These are phyloP conservation scores for Coniosporium uncinatum DNA, from an alignment of 2,329 filamentous ascomycete genomes.

Conservation along the genomic window DNA sequence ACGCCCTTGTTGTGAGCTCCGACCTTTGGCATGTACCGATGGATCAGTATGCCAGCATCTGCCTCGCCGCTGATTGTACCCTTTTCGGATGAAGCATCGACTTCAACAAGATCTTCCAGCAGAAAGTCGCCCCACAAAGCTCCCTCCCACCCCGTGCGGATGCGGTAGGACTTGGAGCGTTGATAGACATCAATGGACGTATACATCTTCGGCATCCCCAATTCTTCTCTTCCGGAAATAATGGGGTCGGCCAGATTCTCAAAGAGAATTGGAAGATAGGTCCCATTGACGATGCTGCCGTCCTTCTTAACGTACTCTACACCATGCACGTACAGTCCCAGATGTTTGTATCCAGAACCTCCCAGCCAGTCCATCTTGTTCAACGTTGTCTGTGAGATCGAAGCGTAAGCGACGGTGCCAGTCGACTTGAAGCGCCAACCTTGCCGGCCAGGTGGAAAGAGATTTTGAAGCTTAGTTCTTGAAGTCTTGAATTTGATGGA, in stretches of 20 bases:
- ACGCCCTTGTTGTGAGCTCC: constrained; percentile 41
- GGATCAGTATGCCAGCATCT: constrained; percentile 41
- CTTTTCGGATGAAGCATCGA: constrained; percentile 2
- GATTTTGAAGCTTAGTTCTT: constrained; percentile 29
- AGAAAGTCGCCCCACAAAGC: constrained; percentile 22
- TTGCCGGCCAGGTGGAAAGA: constrained; percentile 28
- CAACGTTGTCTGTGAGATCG: constrained; percentile 28
- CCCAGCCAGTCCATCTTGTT: constrained; percentile 54
- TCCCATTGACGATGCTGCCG: constrained; percentile 41
- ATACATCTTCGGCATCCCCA: constrained; percentile 56
- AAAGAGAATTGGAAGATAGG: constrained; percentile 52
- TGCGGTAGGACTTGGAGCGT: constrained; percentile 12
- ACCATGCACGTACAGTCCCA: constrained; percentile 58
- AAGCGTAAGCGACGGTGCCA: constrained; percentile 29
- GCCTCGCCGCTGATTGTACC: constrained; percentile 18
- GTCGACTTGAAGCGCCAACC: constrained; percentile 26
- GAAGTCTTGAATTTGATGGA: constrained; percentile 33
- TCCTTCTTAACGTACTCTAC: constrained; percentile 48
- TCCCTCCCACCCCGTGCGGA: neutral
- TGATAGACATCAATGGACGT: constrained; percentile 38
- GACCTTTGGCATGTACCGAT: constrained; percentile 52
- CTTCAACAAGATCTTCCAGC: constrained; percentile 4
- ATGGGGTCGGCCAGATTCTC: constrained; percentile 56
- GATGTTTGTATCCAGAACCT: constrained; percentile 50
- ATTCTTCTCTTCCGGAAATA: constrained; percentile 51